These are phyloP conservation scores for Aspergillus eucalypticola DNA, from an alignment of 2,329 filamentous ascomycete genomes.

Conservation along the genomic window DNA sequence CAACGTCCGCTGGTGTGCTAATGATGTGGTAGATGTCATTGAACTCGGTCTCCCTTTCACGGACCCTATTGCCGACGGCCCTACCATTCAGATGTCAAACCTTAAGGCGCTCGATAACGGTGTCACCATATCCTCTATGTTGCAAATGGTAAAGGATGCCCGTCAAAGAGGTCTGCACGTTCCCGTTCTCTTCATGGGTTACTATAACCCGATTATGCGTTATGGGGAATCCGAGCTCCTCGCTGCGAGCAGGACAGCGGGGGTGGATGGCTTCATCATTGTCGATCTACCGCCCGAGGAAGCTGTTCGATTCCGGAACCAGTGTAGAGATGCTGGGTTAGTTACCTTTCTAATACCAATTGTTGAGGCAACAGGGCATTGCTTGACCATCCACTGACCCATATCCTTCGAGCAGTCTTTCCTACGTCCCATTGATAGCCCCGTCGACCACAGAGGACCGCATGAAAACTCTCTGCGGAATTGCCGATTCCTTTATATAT, in stretches of 20 bases:
- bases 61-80: conserved; percentile 92
- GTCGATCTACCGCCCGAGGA: conserved; percentile 96
- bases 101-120: conserved; percentile 82
- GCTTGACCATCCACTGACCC: not conserved
- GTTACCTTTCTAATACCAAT: conserved; percentile 22
- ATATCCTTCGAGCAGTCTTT: conserved; percentile 59
- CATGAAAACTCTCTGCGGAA: conserved; percentile 89
- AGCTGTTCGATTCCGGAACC: conserved; percentile 83
- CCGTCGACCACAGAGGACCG: conserved; percentile 84
- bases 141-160: conserved; percentile 80
- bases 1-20: conserved; percentile 4
- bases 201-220: conserved; percentile 90
- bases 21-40: conserved; percentile 69
- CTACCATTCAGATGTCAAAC: conserved; percentile 91
- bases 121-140: conserved; percentile 72
- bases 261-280: conserved; percentile 95
- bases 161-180: conserved; percentile 71
- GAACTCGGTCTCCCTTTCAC: conserved; percentile 95
- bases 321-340: conserved; percentile 74
- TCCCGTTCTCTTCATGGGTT: conserved; percentile 92
- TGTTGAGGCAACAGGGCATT: too few species aligned
- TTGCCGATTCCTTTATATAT: conserved; percentile 97
- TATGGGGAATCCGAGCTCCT: conserved; percentile 88
- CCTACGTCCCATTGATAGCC: conserved; percentile 89
- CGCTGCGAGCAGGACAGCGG: conserved; percentile 74